Conservation (phyloP, 108 stramenopile species). For the Nitzschia sp. region DNA sequence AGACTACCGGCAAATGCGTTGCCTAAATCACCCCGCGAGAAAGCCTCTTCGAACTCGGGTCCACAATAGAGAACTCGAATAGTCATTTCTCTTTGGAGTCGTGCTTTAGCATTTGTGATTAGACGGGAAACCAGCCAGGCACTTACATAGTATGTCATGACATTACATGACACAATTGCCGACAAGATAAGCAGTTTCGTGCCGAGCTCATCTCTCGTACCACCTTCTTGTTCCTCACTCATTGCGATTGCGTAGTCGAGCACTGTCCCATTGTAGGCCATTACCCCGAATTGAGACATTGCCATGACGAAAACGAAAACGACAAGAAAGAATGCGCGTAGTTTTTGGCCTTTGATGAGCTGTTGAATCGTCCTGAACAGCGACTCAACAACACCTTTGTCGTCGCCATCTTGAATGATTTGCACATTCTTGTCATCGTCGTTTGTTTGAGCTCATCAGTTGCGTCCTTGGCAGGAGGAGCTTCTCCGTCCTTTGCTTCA, state of each 20-base stretch:
- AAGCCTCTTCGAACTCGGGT: background rate
- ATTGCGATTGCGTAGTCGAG: background rate
- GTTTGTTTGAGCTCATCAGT: too few relatives aligned
- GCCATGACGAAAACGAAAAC: background rate
- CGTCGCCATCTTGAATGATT: too few relatives aligned
- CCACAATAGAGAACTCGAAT: background rate
- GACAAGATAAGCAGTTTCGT: background rate
- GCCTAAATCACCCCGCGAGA: background rate
- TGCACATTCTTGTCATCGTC: too few relatives aligned
- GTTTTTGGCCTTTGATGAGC: background rate
- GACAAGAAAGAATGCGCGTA: background rate
- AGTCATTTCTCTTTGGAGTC: background rate
- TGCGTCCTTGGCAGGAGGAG: too few relatives aligned
- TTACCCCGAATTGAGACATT: background rate
- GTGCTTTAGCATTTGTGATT: background rate
- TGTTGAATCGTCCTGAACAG: background rate
- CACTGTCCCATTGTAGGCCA: background rate
- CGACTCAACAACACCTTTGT: background rate
- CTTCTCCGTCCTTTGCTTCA: too few relatives aligned
- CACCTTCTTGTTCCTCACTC: background rate
- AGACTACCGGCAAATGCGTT: background rate
- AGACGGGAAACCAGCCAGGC: background rate
- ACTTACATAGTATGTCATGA: background rate
- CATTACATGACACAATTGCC: background rate
- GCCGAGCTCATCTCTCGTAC: background rate